Evolutionary conservation across 371 early-diverging fungal genomes (phyloP).

Genomic region (Gilbertella persicaria): DNA sequence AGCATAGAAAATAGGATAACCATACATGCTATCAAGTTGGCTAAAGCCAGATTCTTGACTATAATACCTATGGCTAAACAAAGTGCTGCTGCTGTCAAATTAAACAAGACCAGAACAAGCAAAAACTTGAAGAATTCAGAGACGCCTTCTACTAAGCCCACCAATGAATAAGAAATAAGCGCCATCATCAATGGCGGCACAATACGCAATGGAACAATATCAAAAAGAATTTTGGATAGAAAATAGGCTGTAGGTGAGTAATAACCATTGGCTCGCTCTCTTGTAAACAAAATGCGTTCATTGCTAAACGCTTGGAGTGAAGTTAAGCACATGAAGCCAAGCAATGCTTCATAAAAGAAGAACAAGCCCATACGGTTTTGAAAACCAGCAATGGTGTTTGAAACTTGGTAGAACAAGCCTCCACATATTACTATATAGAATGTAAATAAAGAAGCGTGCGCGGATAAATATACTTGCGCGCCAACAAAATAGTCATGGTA

Average conservation of each 20-base stretch:
- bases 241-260: conserved; percentile 81
- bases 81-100: conserved; percentile 77
- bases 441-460: not conserved
- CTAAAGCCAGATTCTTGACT: conserved; percentile 75
- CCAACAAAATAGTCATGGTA: conserved; percentile 70
- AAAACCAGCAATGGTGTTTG: conserved; percentile 82
- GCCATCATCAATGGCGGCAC: conserved; percentile 87
- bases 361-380: conserved; percentile 87
- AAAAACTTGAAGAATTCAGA: conserved; percentile 80
- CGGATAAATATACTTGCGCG: conserved; percentile 46
- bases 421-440: conserved; percentile 65
- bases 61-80: conserved; percentile 80
- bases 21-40: conserved; percentile 79
- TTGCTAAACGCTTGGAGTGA: conserved; percentile 73
- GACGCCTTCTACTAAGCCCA: conserved; percentile 74
- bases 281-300: conserved; percentile 76
- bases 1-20: conserved; percentile 88
- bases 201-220: conserved; percentile 81
- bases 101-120: conserved; percentile 87
- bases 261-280: conserved; percentile 88
- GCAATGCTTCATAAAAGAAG: conserved; percentile 81
- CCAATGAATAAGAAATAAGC: conserved; percentile 84
- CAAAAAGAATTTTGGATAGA: conserved; percentile 75
- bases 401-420: conserved; percentile 77
- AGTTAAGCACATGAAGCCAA: conserved; percentile 80